Conservation (phyloP, 2,329 filamentous ascomycete species). For the Sporothrix variecibatus region DNA sequence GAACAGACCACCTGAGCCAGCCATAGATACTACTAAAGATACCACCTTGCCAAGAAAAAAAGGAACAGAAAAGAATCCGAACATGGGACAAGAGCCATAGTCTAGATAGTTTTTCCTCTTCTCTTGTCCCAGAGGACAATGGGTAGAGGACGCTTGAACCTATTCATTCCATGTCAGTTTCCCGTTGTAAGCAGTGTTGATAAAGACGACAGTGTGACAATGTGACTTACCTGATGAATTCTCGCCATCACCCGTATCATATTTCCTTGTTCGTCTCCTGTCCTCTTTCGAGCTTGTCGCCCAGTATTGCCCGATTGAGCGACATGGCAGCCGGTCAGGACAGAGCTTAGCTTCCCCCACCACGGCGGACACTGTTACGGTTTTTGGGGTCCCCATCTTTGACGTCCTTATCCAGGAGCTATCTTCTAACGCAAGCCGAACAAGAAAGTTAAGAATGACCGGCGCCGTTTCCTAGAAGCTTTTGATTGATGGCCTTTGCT, state of each 20-base stretch:
- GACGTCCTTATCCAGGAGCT: background rate
- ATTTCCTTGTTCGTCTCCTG: background rate
- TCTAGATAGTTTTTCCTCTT: background rate
- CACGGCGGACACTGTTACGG: background rate
- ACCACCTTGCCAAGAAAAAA: background rate
- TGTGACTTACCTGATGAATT: background rate
- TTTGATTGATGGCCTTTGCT: background rate
- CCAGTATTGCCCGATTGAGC: conserved; percentile 5
- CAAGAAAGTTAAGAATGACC: background rate
- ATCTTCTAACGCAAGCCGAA: background rate
- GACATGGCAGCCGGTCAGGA: background rate
- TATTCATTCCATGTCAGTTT: conserved; percentile 41
- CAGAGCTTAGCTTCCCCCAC: background rate
- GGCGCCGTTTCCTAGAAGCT: background rate
- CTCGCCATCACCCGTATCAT: no score
- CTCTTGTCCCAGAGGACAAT: conserved; percentile 33
- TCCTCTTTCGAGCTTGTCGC: background rate
- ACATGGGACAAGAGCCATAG: conserved; percentile 12
- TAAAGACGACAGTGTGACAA: background rate
- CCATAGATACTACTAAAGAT: conserved; percentile 25
- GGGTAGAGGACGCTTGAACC: conserved; percentile 58
- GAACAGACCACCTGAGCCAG: conserved; percentile 35
- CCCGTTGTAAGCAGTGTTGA: background rate
- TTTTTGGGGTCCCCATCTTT: background rate
- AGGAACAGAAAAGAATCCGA: background rate